Evolutionary conservation across 495 filamentous ascomycete species (phyloP), one percentile per base, ranked within the genome.

Genomic region (Extremus antarcticus): DNA sequence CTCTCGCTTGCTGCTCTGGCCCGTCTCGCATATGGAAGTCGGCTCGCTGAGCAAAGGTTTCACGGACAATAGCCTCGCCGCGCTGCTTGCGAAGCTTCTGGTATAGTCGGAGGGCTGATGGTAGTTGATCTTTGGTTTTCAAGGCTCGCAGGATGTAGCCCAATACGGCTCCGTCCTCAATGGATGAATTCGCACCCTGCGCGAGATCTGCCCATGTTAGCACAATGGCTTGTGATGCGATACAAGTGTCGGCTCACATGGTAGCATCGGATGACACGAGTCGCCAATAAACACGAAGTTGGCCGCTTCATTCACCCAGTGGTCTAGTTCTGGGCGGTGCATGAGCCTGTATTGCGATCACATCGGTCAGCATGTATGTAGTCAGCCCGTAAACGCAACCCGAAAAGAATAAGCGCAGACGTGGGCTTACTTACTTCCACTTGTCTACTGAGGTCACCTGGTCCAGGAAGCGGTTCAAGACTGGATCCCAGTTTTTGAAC

Each of bases 391-490:
- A n/a, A n/a, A n/a, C n/a, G n/a, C n/a, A n/a, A n/a, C n/a, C n/a
- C n/a, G n/a, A n/a, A n/a, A n/a, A n/a, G n/a, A n/a, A n/a, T n/a
- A n/a, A n/a, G n/a, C n/a, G n/a, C n/a, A n/a, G n/a, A n/a, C n/a
- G n/a, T n/a, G 8, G 29, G 29, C 4, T 35, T 13, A 35, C 29
- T 13, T 35, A 35, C 29, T 61, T 61, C 83, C 83, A 87, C 65
- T 86, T 86, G 57, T 80, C 74, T 1, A 84, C 79, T 0, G 71
- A 73, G 45, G 76, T 64, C 45, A 78, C 80, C 17, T 77, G 67
- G 3, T 62, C 65, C 17, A 82, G 66, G 8, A 76, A 68, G 40
- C 71, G 68, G 9, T 64, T 73, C 41, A 76, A 76, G 40, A 68
- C 54, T 21, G 66, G 66, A 66, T 66, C 68, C 83, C 84, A 86